Percentiles rank a stretch among this genome's conserved stretches.
These are phyloP conservation scores for Bonia amplexicaulis DNA, from an alignment of 176 grass and related monocot genomes.

Conservation along the genomic window DNA sequence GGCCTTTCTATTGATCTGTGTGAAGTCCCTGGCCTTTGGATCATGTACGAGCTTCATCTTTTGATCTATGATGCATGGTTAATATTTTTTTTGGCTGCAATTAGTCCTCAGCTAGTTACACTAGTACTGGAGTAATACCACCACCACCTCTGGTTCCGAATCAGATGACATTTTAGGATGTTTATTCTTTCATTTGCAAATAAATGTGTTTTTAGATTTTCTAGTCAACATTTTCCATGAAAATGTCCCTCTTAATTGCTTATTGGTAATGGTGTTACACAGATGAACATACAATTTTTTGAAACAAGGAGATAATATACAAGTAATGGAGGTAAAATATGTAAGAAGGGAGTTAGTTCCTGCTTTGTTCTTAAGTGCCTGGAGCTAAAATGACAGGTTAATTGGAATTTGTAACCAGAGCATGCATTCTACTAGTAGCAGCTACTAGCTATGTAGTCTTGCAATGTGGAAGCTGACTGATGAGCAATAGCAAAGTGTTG, in stretches of 20 bases:
- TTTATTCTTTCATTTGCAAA: too few relatives aligned
- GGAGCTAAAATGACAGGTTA: neutral
- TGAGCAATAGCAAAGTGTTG: neutral
- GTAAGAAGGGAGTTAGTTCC: neutral
- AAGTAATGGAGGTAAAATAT: neutral
- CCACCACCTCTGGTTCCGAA: too few relatives aligned
- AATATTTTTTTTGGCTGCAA: neutral
- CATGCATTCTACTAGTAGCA: neutral
- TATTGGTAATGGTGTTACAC: too few relatives aligned
- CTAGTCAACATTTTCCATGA: too few relatives aligned
- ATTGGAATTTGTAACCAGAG: neutral
- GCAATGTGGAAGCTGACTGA: neutral
- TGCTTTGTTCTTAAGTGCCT: too few relatives aligned
- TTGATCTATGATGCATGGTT: neutral
- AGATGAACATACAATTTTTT: neutral
- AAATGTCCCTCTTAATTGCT: too few relatives aligned
- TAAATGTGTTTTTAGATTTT: too few relatives aligned
- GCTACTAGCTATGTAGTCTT: neutral
- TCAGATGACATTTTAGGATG: neutral
- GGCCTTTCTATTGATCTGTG: neutral
- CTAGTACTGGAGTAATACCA: too few relatives aligned
- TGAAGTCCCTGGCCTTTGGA: neutral
- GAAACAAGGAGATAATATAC: neutral
- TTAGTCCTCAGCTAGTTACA: neutral
- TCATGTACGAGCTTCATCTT: neutral